These are phyloP conservation scores for Rhodotorula sp. DNA, from an alignment of 1,284 basidiomycete genomes.

Conservation along the genomic window DNA sequence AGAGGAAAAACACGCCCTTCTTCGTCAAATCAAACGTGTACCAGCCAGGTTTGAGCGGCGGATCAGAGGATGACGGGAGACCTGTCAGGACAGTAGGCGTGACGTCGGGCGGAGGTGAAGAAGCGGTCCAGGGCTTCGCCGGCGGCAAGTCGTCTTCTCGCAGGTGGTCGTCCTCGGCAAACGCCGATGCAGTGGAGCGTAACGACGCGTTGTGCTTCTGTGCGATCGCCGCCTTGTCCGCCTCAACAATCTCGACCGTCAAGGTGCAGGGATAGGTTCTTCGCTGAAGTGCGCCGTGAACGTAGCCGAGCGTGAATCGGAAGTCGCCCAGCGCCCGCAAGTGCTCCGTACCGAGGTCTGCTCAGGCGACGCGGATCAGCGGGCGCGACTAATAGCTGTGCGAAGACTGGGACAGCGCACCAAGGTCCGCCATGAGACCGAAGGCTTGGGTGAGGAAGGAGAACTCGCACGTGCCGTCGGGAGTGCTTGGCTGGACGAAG, in stretches of 20 bases:
- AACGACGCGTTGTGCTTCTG: conserved; percentile 47
- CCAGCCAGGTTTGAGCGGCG: conserved; percentile 9
- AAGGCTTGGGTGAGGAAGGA: conserved; percentile 85
- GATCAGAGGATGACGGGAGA: no score
- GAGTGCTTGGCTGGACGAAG: conserved; percentile 58
- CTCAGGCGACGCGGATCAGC: background rate
- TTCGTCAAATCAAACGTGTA: conserved; percentile 46
- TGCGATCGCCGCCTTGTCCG: conserved; percentile 58
- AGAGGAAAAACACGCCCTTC: conserved; percentile 64
- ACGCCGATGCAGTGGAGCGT: background rate
- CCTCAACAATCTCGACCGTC: conserved; percentile 8
- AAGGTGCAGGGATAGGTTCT: conserved; percentile 22
- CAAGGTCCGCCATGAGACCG: conserved; percentile 85
- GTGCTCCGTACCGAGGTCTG: conserved; percentile 67
- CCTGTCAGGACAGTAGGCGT: no score
- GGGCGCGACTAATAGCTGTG: background rate
- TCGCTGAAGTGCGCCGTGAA: conserved; percentile 57
- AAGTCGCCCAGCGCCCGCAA: conserved; percentile 90
- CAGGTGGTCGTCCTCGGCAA: background rate
- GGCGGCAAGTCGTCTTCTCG: conserved; percentile 51
- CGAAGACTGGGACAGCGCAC: conserved; percentile 15
- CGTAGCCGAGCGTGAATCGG: conserved; percentile 79
- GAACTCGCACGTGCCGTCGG: conserved; percentile 61
- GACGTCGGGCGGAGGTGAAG: no score
- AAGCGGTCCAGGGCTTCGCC: no score